Evolutionary conservation across 345 rosid genomes (phyloP).

Genomic region (Eucalyptus rudis): DNA sequence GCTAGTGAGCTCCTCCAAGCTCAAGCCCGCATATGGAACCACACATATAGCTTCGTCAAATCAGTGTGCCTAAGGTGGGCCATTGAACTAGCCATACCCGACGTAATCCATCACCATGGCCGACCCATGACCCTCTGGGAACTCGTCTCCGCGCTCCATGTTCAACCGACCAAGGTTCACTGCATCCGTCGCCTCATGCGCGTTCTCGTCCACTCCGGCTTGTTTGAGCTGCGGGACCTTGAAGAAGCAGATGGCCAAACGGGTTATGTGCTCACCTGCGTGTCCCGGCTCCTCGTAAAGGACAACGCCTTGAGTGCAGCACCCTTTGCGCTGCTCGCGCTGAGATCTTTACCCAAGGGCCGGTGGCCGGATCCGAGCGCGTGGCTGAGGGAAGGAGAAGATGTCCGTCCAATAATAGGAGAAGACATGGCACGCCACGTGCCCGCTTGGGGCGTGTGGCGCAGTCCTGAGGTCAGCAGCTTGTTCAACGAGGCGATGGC

Average conservation of each 20-base stretch:
- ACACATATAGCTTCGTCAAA: neutral
- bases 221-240: neutral
- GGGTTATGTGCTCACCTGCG: constrained; percentile 3
- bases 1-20: constrained; percentile 1
- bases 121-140: constrained; percentile 15
- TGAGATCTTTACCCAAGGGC: neutral
- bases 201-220: constrained; percentile 16
- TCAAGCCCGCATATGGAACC: constrained; percentile 15
- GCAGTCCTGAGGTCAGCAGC: neutral
- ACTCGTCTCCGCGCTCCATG: neutral
- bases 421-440: neutral
- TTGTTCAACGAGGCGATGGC: constrained; percentile 18
- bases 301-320: neutral
- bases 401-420: neutral
- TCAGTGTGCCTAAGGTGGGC: constrained; percentile 25
- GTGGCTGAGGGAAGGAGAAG: constrained; percentile 8
- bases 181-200: constrained; percentile 15
- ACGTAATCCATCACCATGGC: constrained; percentile 17
- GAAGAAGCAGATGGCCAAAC: neutral
- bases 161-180: constrained; percentile 1
- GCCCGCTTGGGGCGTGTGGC: neutral
- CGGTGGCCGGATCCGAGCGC: constrained; percentile 1
- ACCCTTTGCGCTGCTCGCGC: neutral
- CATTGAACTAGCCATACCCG: constrained; percentile 23
- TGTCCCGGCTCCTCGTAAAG: constrained; percentile 7